Conservation (phyloP, 345 rosid species). For the Brassica rapa region DNA sequence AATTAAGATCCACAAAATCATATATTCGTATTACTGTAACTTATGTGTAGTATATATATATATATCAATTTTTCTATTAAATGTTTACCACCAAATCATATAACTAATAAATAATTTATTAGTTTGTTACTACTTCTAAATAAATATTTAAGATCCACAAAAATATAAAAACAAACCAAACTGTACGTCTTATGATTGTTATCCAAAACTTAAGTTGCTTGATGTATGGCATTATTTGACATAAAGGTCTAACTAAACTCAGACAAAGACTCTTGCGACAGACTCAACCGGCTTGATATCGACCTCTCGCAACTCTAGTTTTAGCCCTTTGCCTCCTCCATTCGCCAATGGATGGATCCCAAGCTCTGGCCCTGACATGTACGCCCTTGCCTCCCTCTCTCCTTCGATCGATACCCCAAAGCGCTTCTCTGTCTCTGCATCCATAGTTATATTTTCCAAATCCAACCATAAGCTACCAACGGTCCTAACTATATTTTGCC, state of each 20-base stretch:
- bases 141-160: not conserved
- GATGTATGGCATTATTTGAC: not conserved
- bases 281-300: constrained; percentile 48
- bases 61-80: not conserved
- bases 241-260: constrained; percentile 23
- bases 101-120: not conserved
- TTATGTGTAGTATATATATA: not conserved
- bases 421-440: constrained; percentile 54
- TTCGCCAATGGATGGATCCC: constrained; percentile 76
- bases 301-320: constrained; percentile 40
- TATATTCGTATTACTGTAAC: not conserved
- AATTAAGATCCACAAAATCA: not conserved
- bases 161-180: not conserved
- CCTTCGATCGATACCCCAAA: constrained; percentile 52
- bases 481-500: not conserved
- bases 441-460: not conserved
- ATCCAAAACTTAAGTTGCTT: not conserved
- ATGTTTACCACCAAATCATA: not conserved
- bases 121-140: not conserved
- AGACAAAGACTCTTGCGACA: constrained; percentile 47
- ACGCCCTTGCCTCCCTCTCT: constrained; percentile 53
- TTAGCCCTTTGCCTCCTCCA: constrained; percentile 62
- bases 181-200: not conserved
- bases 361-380: constrained; percentile 51
- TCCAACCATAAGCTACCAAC: not conserved